Evolutionary conservation across 345 rosid genomes (phyloP).

Genomic region (Gossypium arboreum): DNA sequence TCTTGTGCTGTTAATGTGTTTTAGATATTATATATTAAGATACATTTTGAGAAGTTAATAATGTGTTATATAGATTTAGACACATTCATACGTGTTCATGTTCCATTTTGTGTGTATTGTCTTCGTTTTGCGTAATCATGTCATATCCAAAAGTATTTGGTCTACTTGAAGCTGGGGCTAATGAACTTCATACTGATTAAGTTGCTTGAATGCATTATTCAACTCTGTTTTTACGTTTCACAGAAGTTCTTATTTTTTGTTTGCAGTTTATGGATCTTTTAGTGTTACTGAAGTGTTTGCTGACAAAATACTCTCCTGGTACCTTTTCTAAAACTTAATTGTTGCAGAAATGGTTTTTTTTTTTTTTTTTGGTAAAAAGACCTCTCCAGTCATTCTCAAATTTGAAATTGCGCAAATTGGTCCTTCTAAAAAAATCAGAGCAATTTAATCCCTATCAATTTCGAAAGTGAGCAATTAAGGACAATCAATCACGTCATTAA

Average conservation of each 20-base stretch:
- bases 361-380: not conserved
- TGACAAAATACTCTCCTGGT: constrained; percentile 75
- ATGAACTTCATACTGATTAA: not conserved
- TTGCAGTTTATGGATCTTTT: constrained; percentile 93
- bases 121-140: not conserved
- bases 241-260: not conserved
- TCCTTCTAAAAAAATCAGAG: no score
- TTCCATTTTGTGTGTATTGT: not conserved
- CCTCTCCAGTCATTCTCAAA: no score
- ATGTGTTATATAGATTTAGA: not conserved
- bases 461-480: no score
- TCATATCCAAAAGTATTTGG: not conserved
- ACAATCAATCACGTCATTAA: no score
- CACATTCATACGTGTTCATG: not conserved
- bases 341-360: not conserved
- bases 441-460: no score
- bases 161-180: not conserved
- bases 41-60: not conserved
- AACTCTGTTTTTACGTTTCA: not conserved
- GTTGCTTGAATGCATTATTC: not conserved
- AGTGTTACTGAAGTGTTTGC: constrained; percentile 67
- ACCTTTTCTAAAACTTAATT: constrained; percentile 4
- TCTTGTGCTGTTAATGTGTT: not conserved
- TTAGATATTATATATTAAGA: not conserved
- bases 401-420: no score